A percentile compares a stretch with the other conserved stretches of the same genome.
Evolutionary conservation across 2,329 filamentous ascomycete species (phyloP).

Genomic region (Geosmithia putterillii): DNA sequence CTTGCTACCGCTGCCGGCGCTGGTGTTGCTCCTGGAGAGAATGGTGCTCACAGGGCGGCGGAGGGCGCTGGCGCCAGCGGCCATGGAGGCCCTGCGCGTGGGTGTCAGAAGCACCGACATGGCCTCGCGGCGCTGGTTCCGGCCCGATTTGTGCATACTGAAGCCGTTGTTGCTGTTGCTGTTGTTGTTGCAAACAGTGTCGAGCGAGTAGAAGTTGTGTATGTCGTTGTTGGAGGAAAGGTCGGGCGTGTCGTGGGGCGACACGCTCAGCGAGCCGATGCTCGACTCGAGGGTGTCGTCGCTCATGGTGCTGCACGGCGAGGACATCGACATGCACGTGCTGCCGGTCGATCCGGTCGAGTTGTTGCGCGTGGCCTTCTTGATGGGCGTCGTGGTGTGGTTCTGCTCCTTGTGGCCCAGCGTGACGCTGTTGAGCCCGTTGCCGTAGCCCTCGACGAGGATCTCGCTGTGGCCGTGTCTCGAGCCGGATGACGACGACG

Average conservation of each 20-base stretch:
- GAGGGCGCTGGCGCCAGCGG: constrained; percentile 10
- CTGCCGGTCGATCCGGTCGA: constrained; percentile 12
- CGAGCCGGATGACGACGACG: neutral
- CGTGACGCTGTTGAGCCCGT: constrained; percentile 31
- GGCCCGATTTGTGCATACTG: constrained; percentile 8
- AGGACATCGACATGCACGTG: too few species aligned
- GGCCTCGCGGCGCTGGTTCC: constrained; percentile 14
- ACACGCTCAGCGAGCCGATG: constrained; percentile 9
- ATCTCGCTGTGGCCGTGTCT: constrained; percentile 32
- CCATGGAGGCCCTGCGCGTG: constrained; percentile 5
- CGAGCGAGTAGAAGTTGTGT: too few species aligned
- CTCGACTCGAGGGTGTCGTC: constrained; percentile 12
- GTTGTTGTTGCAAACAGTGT: too few species aligned
- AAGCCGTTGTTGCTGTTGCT: too few species aligned
- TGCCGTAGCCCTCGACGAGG: constrained; percentile 39
- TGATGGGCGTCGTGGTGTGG: constrained; percentile 1
- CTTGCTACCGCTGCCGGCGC: neutral
- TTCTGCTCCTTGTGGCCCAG: neutral
- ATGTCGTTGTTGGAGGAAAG: too few species aligned
- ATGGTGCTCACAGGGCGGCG: constrained; percentile 15
- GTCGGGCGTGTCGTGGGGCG: constrained; percentile 4
- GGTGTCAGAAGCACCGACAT: constrained; percentile 9
- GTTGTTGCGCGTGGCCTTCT: constrained; percentile 6
- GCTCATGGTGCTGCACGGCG: constrained; percentile 14
- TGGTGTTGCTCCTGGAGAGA: constrained; percentile 8